Evolutionary conservation across 768 basidiomycete species (phyloP), one percentile per base, ranked within the genome.

Genomic region (Leccinum subtestaceum): DNA sequence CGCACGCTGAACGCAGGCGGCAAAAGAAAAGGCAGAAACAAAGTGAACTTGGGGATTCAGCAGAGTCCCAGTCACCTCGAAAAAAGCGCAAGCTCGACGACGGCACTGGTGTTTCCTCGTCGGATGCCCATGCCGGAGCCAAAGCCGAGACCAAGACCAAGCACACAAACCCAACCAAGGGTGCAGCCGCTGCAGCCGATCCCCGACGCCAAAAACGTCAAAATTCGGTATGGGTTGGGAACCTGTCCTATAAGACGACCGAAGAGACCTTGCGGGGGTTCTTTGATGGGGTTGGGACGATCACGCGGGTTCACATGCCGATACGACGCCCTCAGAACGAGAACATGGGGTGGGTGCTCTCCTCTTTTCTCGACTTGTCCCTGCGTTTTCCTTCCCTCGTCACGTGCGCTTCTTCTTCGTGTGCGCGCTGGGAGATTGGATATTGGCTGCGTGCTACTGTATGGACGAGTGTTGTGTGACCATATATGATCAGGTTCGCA

Each of bases 221-320:
- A 72, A 86, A 95, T 70, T 95, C 93, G 5, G 80, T 98, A 50
- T 98, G 96, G 96, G 90, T 98, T 31, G 96, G 96, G 45, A 98
- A 98, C 74, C 70, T 98, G 71, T 82, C 90, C 6, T 98, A 89
- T 81, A 90, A 89, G 74, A 98, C 96, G 53, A 91, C 88, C 0
- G 77, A 81, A 57, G 84, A 89, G 11, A 77, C 87, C n/a, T 75
- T 98, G 32, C 80, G 78, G 45, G 67, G 64, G 31, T 93, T 93
- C 74, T 93, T 93, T 70, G 80, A 83, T 45, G 84, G 80, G 1
- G 83, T 77, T 29, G 90, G 88, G 38, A 88, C 87, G 65, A 84
- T 93, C 59, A 91, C 88, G 17, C 78, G 93, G 48, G 77, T 95
- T 63, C 80, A 96, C 70, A 87, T 98, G 87, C 96, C 96, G 3